Evolutionary conservation across 1,284 basidiomycete species (phyloP).

Genomic region (Cutaneotrichosporon sp.): DNA sequence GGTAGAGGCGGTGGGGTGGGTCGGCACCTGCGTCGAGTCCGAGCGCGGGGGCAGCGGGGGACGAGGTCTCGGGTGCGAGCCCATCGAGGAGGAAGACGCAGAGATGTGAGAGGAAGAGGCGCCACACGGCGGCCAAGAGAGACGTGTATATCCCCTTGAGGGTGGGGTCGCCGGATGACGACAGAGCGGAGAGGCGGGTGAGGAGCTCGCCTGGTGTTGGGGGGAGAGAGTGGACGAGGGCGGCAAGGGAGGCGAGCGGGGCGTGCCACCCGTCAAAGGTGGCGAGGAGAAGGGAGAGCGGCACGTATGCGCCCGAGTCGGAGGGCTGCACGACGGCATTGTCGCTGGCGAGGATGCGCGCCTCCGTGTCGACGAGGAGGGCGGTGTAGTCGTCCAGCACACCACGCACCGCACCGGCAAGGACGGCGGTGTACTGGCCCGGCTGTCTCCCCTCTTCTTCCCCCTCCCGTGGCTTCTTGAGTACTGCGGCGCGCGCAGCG

Average conservation of each 20-base stretch:
- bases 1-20: slow-evolving; percentile 44
- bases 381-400: slow-evolving; percentile 77
- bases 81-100: slow-evolving; percentile 77
- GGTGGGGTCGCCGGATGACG: slow-evolving; percentile 71
- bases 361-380: slow-evolving; percentile 76
- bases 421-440: slow-evolving; percentile 68
- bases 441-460: too few species aligned
- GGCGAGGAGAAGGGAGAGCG: slow-evolving; percentile 74
- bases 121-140: slow-evolving; percentile 70
- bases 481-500: slow-evolving; percentile 24
- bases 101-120: slow-evolving; percentile 75
- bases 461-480: slow-evolving; percentile 27
- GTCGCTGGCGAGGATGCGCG: slow-evolving; percentile 71
- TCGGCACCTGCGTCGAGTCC: slow-evolving; percentile 58
- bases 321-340: slow-evolving; percentile 64
- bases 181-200: slow-evolving; percentile 68
- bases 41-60: slow-evolving; percentile 58
- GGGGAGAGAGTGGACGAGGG: slow-evolving; percentile 65
- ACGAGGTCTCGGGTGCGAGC: slow-evolving; percentile 42
- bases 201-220: slow-evolving; percentile 68
- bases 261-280: slow-evolving; percentile 81
- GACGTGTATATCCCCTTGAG: slow-evolving; percentile 68
- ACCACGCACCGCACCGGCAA: slow-evolving; percentile 69
- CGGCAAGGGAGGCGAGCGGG: slow-evolving; percentile 68
- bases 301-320: slow-evolving; percentile 64